phyloP scores from a whole-genome alignment of 441 rosid genomes.

The Gossypium gossypioides region DNA sequence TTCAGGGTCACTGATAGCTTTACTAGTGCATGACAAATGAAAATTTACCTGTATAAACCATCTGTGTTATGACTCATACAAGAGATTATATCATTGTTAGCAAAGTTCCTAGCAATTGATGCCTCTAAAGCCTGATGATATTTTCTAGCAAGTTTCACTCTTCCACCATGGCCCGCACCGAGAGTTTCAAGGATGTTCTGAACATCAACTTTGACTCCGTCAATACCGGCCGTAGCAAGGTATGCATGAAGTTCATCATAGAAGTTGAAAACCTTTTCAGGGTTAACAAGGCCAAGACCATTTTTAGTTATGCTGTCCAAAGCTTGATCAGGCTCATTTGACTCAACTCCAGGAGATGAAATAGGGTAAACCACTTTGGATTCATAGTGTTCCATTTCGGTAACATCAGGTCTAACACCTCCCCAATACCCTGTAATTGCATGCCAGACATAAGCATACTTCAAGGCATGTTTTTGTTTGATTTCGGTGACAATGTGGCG shows the following conservation, averaged over 20 bases:
- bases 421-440: slow-evolving; percentile 74
- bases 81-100: slow-evolving; percentile 43
- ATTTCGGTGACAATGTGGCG: slow-evolving; percentile 33
- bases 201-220: slow-evolving; percentile 65
- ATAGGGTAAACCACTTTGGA: slow-evolving; percentile 42
- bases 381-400: slow-evolving; percentile 49
- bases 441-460: slow-evolving; percentile 65
- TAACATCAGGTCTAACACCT: slow-evolving; percentile 38
- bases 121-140: slow-evolving; percentile 65
- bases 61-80: slow-evolving; percentile 70
- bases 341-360: slow-evolving; percentile 45
- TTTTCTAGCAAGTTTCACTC: slow-evolving; percentile 53
- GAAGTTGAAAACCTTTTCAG: slow-evolving; percentile 44
- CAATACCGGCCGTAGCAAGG: slow-evolving; percentile 54
- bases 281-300: slow-evolving; percentile 57
- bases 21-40: not conserved
- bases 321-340: slow-evolving; percentile 36
- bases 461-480: slow-evolving; percentile 36
- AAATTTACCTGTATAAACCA: slow-evolving; percentile 46
- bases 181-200: slow-evolving; percentile 66
- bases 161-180: slow-evolving; percentile 56
- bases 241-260: slow-evolving; percentile 54
- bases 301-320: slow-evolving; percentile 32
- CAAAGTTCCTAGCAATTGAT: slow-evolving; percentile 48
- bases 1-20: not conserved